Evolutionary conservation across 768 basidiomycete genomes (phyloP), one percentile per base, ranked within the genome.

Genomic region (Amanita exitialis): DNA sequence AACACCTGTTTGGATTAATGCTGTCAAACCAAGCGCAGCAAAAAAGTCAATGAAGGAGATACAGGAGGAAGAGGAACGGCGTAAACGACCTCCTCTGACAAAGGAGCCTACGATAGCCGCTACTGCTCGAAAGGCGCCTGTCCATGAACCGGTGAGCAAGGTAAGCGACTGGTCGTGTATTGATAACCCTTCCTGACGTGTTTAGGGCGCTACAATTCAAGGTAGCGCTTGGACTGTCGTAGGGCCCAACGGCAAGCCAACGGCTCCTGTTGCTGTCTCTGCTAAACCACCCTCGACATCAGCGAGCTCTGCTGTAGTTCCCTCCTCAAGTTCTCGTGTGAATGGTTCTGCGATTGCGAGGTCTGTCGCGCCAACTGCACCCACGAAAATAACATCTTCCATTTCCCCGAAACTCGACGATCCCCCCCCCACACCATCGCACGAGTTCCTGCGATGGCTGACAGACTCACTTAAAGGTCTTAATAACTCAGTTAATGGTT

Each of bases 31-130:
- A 6, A 69, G 69, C 8, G 62, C 71, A 2, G 63, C 76, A 6
- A 94, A 91, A 74, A 96, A 92, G 75, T 89, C 90, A 1, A 85
- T 99, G 84, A 97, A 95, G 72, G 93, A 99, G 71, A 99, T 99
- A 36, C 90, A 95, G 62, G 95, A 98, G 66, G 96, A 99, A 59
- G 96, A 99, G 62, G 91, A 95, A 66, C 78, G 72, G 56, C 77
- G 86, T 55, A 93, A 91, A 73, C 87, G 83, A 66, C 58, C 68
- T 10, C 16, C 13, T 25, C 73, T 73, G 0, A 66, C 70, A 6
- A 84, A 83, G 64, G 81, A 87, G 56, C 80, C 74, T 48, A 71
- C 72, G 49, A 75, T 75, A 7, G 68, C 78, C 10, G 71, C 76
- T 18, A 75, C 76, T 35, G 71, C 78, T 6, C 79, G 85, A 61